Base-by-base conservation (phyloP, 2,329 filamentous ascomycete genomes). In the Fusarium metavorans region DNA sequence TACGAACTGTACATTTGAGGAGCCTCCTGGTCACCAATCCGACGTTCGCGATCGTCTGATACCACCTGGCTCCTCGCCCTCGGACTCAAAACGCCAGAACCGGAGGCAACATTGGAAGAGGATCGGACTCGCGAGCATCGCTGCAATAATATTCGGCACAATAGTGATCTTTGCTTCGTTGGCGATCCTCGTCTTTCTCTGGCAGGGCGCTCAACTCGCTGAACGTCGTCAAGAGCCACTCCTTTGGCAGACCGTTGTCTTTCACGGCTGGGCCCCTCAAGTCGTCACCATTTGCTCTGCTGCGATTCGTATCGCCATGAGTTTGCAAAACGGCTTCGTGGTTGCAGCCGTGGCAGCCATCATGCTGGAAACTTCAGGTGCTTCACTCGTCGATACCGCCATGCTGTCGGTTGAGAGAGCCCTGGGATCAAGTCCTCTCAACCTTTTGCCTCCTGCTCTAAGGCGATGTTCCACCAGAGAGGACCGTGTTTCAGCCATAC, bases 371-470 rank as follows among this genome's bases (percentile, higher is more conserved):
- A 54, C 50, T 5, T 54, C 18, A 32, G 27, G 50, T 14, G 30
- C 27, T 32, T 23, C 30, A 20, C 50, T 54, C 11, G 27, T 54
- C 18, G 50, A 34, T 1, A 54, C 50, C 6, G 27, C 50, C 18
- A 54, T 54, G 27, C 6, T 54, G 7, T 54, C 50, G 5, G 30
- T 54, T 34, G 30, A 54, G 27, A 54, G 50, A 34, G 50, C 50
- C 18, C 11, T 54, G 18, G 30, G 30, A 8, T n/a, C 48, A 27
- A 64, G 35, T 7, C 23, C 65, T 6, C 25, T 52, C 14, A 50
- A 41, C 18, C 56, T 75, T 8, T 48, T 72, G 10, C 62, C 71
- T 4, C 58, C 69, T 4, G 62, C 69, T 13, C 50, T 64, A 9
- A 39, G 43, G 4, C 41, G 1, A 37, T 59, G 1, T 1, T 6